A percentile compares a stretch with the other conserved stretches of the same genome.
Evolutionary conservation across 2,329 filamentous ascomycete genomes (phyloP).

Genomic region (Paecilomyces formosus): DNA sequence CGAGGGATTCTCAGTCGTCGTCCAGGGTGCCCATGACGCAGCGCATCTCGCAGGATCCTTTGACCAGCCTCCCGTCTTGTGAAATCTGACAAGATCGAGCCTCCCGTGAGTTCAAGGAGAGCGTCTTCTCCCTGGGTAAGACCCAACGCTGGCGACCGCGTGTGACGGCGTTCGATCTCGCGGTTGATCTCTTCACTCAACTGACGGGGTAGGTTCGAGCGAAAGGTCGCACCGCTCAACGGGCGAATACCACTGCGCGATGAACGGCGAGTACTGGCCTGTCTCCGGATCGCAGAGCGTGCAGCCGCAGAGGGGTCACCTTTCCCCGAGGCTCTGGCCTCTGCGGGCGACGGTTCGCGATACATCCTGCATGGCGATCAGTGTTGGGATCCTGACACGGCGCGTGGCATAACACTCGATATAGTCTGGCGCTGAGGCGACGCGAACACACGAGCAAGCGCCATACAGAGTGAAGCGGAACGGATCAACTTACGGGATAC

Average conservation of each 20-base stretch:
- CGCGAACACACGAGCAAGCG: conserved; percentile 7
- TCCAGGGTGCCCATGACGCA: conserved; percentile 25
- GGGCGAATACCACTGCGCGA: conserved; percentile 19
- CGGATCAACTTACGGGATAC: conserved; percentile 33
- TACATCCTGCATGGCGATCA: conserved; percentile 41
- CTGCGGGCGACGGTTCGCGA: conserved; percentile 44
- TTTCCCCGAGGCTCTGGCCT: conserved; percentile 40
- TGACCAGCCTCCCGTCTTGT: conserved; percentile 26
- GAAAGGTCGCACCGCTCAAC: conserved; percentile 19
- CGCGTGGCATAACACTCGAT: conserved; percentile 1
- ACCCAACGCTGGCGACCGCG: conserved; percentile 17
- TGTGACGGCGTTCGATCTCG: conserved; percentile 18
- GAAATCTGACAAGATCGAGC: conserved; percentile 14
- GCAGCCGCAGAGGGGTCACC: conserved; percentile 45
- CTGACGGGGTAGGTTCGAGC: conserved; percentile 22
- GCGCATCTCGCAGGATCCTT: conserved; percentile 24
- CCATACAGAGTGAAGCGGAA: conserved; percentile 5
- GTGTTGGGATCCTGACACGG: conserved; percentile 5
- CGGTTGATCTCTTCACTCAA: conserved; percentile 17
- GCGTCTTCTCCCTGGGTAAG: conserved; percentile 20
- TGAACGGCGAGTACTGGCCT: conserved; percentile 29
- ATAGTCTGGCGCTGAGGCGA: conserved; percentile 4
- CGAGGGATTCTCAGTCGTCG: conserved; percentile 29
- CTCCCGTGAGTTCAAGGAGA: conserved; percentile 2
- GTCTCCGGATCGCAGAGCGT: conserved; percentile 53